These are phyloP conservation scores for Sporisorium scitamineum DNA, from an alignment of 1,284 basidiomycete species.

Conservation along the genomic window DNA sequence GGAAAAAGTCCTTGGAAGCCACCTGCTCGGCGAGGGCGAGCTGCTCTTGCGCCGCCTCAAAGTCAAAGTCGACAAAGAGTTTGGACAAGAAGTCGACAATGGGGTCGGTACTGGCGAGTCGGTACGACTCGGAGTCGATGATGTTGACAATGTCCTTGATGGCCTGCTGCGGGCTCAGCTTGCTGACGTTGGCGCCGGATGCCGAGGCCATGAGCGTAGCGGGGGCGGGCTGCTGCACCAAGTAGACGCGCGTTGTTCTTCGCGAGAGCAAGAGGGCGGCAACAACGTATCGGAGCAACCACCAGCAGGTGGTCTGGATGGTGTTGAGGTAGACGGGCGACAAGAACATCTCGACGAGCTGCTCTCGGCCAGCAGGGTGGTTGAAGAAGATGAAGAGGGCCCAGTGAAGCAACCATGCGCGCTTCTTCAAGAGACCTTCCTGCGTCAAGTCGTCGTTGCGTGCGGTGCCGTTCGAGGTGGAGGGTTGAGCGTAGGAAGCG, in stretches of 20 bases:
- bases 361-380: slow-evolving; percentile 89
- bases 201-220: slow-evolving; percentile 47
- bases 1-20: slow-evolving; percentile 92
- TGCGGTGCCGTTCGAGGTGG: slow-evolving; percentile 42
- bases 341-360: slow-evolving; percentile 95
- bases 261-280: slow-evolving; percentile 91
- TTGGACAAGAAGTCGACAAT: slow-evolving; percentile 93
- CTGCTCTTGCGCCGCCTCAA: slow-evolving; percentile 86
- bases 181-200: slow-evolving; percentile 48
- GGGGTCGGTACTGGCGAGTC: slow-evolving; percentile 87
- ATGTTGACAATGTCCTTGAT: slow-evolving; percentile 66
- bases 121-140: slow-evolving; percentile 65
- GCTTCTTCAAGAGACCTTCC: slow-evolving; percentile 85
- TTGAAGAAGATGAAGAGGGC: slow-evolving; percentile 98
- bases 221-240: slow-evolving; percentile 54
- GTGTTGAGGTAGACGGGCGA: slow-evolving; percentile 96
- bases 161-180: slow-evolving; percentile 65
- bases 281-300: slow-evolving; percentile 94
- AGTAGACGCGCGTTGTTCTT: slow-evolving; percentile 71
- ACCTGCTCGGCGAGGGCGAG: slow-evolving; percentile 84
- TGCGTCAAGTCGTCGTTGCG: slow-evolving; percentile 55
- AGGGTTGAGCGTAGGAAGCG: slow-evolving; percentile 41
- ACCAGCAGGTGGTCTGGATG: slow-evolving; percentile 94
- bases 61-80: slow-evolving; percentile 92
- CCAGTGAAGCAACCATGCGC: slow-evolving; percentile 98